These are phyloP conservation scores for Knoxia roxburghii DNA, from an alignment of 257 asterid genomes.

Conservation along the genomic window DNA sequence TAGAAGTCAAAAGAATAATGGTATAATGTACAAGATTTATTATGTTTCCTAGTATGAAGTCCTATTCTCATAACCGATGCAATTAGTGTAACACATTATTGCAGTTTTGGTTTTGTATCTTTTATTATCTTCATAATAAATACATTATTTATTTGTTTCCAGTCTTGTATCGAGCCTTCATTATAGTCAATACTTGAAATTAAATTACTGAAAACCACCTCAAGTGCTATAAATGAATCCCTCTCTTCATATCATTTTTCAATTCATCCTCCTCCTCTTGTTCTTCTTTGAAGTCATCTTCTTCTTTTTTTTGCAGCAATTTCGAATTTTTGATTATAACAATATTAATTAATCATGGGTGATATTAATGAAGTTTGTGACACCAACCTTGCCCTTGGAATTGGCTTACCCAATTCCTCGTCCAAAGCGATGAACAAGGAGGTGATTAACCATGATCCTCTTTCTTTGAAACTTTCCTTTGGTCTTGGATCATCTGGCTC, in stretches of 20 bases:
- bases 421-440: slow-evolving; percentile 1
- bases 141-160: slow-evolving; percentile 13
- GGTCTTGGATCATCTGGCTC: not conserved
- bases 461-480: not conserved
- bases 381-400: slow-evolving; percentile 10
- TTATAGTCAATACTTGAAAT: not conserved
- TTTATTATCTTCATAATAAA: slow-evolving; percentile 18
- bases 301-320: no score
- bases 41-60: not conserved
- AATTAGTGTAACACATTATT: slow-evolving; percentile 10
- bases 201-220: no score
- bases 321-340: no score
- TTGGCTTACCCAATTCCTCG: not conserved
- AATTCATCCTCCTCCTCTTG: not conserved
- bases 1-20: no score
- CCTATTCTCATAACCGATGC: slow-evolving; percentile 7
- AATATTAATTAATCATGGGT: slow-evolving; percentile 6
- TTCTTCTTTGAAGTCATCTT: not conserved
- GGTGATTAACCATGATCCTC: not conserved
- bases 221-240: not conserved
- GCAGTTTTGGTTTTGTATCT: not conserved
- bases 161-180: not conserved
- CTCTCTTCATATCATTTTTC: not conserved
- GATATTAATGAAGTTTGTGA: not conserved
- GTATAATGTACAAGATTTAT: no score